Percentiles rank a stretch among this genome's conserved stretches.
Conservation (phyloP, 768 basidiomycete genomes). For the Termitomyces sp. region DNA sequence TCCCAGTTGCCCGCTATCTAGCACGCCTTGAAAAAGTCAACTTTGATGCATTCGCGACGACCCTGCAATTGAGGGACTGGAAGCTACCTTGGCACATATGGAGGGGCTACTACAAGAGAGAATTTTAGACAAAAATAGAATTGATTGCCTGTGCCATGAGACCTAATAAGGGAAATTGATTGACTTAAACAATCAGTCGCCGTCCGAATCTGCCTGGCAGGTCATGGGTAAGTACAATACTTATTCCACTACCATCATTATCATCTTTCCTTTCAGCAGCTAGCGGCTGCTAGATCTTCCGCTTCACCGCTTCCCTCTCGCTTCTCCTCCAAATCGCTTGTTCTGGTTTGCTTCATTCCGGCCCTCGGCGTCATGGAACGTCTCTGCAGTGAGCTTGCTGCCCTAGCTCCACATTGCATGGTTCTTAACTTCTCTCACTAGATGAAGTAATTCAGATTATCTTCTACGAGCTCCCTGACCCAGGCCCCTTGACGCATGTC, state of each 20-base stretch:
- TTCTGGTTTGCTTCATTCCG: slow-evolving; percentile 8
- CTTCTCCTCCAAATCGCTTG: slow-evolving; percentile 1
- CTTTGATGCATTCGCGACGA: slow-evolving; percentile 68
- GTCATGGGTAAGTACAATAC: neutral
- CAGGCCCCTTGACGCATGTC: slow-evolving; percentile 49
- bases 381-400: slow-evolving; percentile 52
- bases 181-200: slow-evolving; percentile 43
- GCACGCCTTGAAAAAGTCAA: slow-evolving; percentile 58
- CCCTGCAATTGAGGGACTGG: slow-evolving; percentile 67
- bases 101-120: slow-evolving; percentile 35
- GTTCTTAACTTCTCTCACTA: slow-evolving; percentile 18
- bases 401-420: neutral
- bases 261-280: neutral
- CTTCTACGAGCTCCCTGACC: slow-evolving; percentile 68
- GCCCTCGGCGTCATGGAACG: slow-evolving; percentile 46
- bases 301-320: slow-evolving; percentile 3
- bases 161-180: slow-evolving; percentile 18
- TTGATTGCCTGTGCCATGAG: slow-evolving; percentile 6
- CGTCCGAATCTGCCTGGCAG: slow-evolving; percentile 31
- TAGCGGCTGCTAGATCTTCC: neutral
- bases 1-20: slow-evolving; percentile 64
- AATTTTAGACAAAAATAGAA: slow-evolving; percentile 27
- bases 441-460: slow-evolving; percentile 70
- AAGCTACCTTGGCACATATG: slow-evolving; percentile 70
- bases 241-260: slow-evolving; percentile 17